Conservation (phyloP, 2,329 filamentous ascomycete genomes). For the Myriosclerotinia curreyana region DNA sequence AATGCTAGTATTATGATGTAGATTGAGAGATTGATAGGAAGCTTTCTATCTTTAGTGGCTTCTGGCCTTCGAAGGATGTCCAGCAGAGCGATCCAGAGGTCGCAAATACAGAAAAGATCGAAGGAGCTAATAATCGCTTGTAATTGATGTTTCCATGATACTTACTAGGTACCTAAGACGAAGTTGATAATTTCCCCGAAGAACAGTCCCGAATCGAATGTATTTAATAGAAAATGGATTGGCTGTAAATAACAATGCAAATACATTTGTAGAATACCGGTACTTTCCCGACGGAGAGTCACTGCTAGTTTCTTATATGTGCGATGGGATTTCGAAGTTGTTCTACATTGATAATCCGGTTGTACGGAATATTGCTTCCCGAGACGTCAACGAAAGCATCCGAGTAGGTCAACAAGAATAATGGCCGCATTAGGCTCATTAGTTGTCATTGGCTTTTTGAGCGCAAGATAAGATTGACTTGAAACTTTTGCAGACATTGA, state of each 20-base stretch:
- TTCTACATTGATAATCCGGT: not conserved
- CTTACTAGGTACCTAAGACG: too few species aligned
- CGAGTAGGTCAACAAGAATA: not conserved
- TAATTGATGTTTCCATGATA: too few species aligned
- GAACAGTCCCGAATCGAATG: not conserved
- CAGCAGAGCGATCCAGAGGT: too few species aligned
- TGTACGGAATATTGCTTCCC: not conserved
- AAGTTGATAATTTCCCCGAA: too few species aligned
- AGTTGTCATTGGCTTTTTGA: not conserved
- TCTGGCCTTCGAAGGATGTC: too few species aligned
- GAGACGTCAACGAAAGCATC: too few species aligned
- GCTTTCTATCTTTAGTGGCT: too few species aligned
- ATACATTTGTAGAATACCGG: not conserved
- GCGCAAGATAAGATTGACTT: not conserved
- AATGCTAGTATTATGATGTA: not conserved
- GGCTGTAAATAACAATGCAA: not conserved
- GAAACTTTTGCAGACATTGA: not conserved
- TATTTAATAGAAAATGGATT: not conserved
- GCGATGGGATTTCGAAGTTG: not conserved
- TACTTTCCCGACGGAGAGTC: not conserved
- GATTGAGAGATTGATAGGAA: not conserved
- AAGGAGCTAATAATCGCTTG: too few species aligned
- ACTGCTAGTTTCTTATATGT: not conserved
- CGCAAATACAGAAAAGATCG: too few species aligned
- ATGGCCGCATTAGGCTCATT: not conserved